Conservation (phyloP, 2,329 filamentous ascomycete genomes). For the Thyridium curvatum region DNA sequence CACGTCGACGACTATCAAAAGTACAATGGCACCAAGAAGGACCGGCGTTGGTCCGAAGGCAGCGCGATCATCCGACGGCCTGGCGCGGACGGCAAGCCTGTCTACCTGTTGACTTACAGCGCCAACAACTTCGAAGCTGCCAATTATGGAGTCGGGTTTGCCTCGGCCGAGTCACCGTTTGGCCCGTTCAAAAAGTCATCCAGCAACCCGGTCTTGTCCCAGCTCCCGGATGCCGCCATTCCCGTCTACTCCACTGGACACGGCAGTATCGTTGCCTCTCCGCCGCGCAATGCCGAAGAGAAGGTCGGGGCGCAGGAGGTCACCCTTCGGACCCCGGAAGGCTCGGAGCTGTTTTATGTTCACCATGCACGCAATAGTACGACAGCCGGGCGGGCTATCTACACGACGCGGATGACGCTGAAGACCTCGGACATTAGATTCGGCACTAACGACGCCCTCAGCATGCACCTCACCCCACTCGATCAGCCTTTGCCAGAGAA, state of each 20-base stretch:
- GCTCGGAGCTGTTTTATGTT: slow-evolving; percentile 25
- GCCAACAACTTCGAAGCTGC: slow-evolving; percentile 27
- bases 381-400: slow-evolving; percentile 17
- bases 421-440: slow-evolving; percentile 13
- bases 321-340: slow-evolving; percentile 18
- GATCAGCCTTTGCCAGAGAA: slow-evolving; percentile 22
- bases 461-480: slow-evolving; percentile 19
- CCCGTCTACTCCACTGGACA: slow-evolving; percentile 27
- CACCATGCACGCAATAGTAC: slow-evolving; percentile 26
- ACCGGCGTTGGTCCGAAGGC: slow-evolving; percentile 28
- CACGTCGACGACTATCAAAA: slow-evolving; percentile 24
- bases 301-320: slow-evolving; percentile 22
- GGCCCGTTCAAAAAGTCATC: slow-evolving; percentile 25
- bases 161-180: slow-evolving; percentile 21
- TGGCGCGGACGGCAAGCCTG: slow-evolving; percentile 13
- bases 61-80: slow-evolving; percentile 21
- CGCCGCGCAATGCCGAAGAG: slow-evolving; percentile 10
- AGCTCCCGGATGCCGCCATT: slow-evolving; percentile 16
- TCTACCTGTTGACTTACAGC: slow-evolving; percentile 24
- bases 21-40: slow-evolving; percentile 25
- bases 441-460: slow-evolving; percentile 19
- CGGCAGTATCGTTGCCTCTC: slow-evolving; percentile 25
- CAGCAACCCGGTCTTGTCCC: slow-evolving; percentile 22
- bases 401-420: slow-evolving; percentile 23
- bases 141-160: slow-evolving; percentile 28